Evolutionary conservation across 2,329 filamentous ascomycete species (phyloP).

Genomic region (Didymosphaeria variabile): DNA sequence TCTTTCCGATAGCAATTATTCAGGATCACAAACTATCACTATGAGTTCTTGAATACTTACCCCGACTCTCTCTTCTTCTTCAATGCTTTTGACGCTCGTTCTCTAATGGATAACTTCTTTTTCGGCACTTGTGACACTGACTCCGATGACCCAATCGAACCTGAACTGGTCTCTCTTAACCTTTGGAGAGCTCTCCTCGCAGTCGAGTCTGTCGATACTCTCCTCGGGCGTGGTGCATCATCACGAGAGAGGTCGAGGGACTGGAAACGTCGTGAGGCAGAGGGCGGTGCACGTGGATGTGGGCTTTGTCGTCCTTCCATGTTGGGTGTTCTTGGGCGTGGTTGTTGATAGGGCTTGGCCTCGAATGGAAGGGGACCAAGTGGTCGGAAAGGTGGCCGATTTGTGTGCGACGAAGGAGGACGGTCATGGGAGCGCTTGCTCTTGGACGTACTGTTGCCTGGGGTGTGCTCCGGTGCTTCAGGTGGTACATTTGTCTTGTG

Average conservation of each 20-base stretch:
- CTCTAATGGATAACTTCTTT: neutral
- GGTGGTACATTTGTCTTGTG: neutral
- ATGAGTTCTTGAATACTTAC: neutral
- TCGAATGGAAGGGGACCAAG: neutral
- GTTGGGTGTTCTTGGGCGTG: neutral
- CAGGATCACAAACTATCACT: no score
- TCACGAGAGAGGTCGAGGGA: neutral
- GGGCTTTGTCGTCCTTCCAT: neutral
- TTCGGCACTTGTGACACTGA: neutral
- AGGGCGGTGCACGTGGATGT: neutral
- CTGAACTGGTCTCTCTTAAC: neutral
- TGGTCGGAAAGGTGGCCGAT: neutral
- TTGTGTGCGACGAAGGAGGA: neutral
- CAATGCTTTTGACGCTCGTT: conserved; percentile 2
- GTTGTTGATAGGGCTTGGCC: neutral
- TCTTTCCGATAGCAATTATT: no score
- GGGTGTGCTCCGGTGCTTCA: neutral
- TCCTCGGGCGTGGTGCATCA: neutral
- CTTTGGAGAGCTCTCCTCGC: neutral
- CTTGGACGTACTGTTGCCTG: neutral
- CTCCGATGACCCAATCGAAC: neutral
- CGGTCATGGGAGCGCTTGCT: neutral
- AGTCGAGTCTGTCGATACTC: neutral
- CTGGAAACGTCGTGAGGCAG: neutral
- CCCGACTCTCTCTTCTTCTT: neutral